Conservation (phyloP, 305 asterid genomes). For the Plantago lanceolata region DNA sequence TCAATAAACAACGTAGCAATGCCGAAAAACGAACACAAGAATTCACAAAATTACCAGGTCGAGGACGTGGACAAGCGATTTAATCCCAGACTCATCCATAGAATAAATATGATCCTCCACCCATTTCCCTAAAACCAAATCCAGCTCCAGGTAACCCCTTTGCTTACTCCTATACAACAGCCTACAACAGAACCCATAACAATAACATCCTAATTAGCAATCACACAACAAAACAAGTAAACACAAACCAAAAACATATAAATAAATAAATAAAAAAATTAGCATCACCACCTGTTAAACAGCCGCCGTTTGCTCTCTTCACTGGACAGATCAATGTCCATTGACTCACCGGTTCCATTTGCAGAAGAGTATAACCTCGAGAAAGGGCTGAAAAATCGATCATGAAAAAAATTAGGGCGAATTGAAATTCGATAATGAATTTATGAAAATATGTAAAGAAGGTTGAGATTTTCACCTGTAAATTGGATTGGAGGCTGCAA, state of each 20-base stretch:
- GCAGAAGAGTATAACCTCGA: slow-evolving; percentile 50
- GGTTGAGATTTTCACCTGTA: slow-evolving; percentile 30
- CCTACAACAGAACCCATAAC: slow-evolving; percentile 35
- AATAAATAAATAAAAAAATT: not conserved
- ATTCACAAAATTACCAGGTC: slow-evolving; percentile 44
- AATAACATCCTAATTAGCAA: slow-evolving; percentile 12
- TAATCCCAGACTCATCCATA: slow-evolving; percentile 65
- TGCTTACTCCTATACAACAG: slow-evolving; percentile 80
- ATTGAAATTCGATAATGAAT: not conserved
- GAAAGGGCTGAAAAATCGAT: slow-evolving; percentile 45
- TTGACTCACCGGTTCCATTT: slow-evolving; percentile 26
- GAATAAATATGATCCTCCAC: slow-evolving; percentile 74
- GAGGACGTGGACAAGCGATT: slow-evolving; percentile 68
- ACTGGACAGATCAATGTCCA: slow-evolving; percentile 52
- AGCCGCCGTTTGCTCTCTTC: slow-evolving; percentile 75
- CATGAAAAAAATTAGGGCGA: slow-evolving; percentile 17
- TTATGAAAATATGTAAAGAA: not conserved
- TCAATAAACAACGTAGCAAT: too few species aligned
- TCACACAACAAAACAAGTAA: not conserved
- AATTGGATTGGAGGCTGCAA: slow-evolving; percentile 26
- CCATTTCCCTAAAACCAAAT: slow-evolving; percentile 80
- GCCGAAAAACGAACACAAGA: not conserved
- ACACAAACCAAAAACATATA: not conserved
- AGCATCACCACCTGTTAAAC: slow-evolving; percentile 46
- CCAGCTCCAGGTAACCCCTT: slow-evolving; percentile 86